Evolutionary conservation across 1,139 yeast genomes (phyloP).

Genomic region (Scheffersomyces illinoinensis): DNA sequence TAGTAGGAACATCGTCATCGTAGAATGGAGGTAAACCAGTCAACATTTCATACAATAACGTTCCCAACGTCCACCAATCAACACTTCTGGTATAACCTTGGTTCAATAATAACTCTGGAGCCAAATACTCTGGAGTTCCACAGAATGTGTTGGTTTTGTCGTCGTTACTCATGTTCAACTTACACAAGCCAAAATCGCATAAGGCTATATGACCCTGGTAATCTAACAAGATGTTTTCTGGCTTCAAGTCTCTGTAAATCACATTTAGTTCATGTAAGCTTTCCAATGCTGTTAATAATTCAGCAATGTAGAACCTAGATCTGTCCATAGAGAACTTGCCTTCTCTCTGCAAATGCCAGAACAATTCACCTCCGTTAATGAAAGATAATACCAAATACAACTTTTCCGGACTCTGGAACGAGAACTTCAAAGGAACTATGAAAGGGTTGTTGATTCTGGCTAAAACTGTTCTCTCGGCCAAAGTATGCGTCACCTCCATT

Average conservation of each 20-base stretch:
- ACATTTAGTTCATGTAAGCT: constrained; percentile 88
- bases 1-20: constrained; percentile 89
- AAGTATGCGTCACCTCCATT: constrained; percentile 92
- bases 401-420: constrained; percentile 95
- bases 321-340: constrained; percentile 88
- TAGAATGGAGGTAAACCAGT: constrained; percentile 89
- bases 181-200: constrained; percentile 96
- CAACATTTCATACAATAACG: constrained; percentile 89
- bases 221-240: constrained; percentile 90
- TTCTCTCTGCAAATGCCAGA: constrained; percentile 89
- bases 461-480: constrained; percentile 92
- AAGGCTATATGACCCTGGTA: constrained; percentile 97
- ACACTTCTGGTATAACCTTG: constrained; percentile 95
- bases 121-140: constrained; percentile 95
- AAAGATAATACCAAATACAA: constrained; percentile 86
- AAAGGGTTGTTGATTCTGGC: constrained; percentile 96
- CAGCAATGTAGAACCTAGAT: constrained; percentile 92
- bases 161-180: constrained; percentile 84
- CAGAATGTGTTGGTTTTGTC: constrained; percentile 94
- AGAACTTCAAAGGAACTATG: constrained; percentile 94
- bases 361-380: constrained; percentile 96
- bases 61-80: constrained; percentile 98
- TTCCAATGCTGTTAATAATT: constrained; percentile 87
- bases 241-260: constrained; percentile 92
- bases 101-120: constrained; percentile 88